Evolutionary conservation across 2,329 filamentous ascomycete genomes (phyloP).

Genomic region (Monosporascus sp.): DNA sequence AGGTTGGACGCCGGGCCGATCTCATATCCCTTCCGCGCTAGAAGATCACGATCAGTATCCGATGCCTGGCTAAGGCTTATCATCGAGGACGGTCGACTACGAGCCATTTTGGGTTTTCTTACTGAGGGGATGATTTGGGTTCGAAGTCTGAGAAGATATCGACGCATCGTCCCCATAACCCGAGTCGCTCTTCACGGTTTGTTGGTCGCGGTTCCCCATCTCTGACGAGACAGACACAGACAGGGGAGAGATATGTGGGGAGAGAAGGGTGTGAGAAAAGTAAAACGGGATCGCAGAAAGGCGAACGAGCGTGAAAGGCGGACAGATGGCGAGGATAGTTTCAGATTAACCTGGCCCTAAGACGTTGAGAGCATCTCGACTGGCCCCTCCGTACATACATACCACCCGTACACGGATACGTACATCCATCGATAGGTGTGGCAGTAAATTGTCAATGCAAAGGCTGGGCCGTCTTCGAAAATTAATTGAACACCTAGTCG

Average conservation of each 20-base stretch:
- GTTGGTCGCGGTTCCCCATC: conserved; percentile 30
- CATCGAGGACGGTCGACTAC: background rate
- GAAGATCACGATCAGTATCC: conserved; percentile 1
- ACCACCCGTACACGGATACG: background rate
- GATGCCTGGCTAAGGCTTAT: conserved; percentile 1
- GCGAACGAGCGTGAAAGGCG: conserved; percentile 1
- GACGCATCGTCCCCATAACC: conserved; percentile 29
- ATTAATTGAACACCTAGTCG: too few species aligned
- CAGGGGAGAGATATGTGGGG: conserved; percentile 7
- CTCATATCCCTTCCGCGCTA: conserved; percentile 30
- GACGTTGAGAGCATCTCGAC: background rate
- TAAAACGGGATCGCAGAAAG: conserved; percentile 13
- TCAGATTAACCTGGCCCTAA: background rate
- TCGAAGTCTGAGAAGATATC: conserved; percentile 21
- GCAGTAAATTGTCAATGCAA: too few species aligned
- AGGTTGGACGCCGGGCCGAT: conserved; percentile 28
- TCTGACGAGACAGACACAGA: conserved; percentile 24
- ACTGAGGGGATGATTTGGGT: conserved; percentile 27
- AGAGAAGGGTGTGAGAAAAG: conserved; percentile 5
- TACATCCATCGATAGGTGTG: background rate
- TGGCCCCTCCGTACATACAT: background rate
- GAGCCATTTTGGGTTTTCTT: conserved; percentile 10
- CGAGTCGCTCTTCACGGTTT: conserved; percentile 29
- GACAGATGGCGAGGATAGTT: background rate
- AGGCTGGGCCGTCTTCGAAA: too few species aligned